Base-by-base conservation (phyloP, 768 basidiomycete genomes). In the Lepiota subincarnata region DNA sequence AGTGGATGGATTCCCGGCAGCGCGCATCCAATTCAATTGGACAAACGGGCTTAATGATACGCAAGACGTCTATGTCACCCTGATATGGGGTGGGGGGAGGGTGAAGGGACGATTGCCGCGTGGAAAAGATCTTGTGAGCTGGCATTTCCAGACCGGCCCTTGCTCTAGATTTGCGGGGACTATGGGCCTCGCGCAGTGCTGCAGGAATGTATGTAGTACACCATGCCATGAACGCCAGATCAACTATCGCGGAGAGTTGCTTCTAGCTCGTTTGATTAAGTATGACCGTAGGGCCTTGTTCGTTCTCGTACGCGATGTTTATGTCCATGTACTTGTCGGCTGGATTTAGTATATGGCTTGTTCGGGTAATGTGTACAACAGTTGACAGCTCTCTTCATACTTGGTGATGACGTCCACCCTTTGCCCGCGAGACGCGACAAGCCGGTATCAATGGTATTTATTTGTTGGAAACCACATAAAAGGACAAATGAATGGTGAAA, bases 321-420 rank as follows among this genome's bases (percentile, higher is more conserved):
- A 45, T 53, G 41, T 53, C 51, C 43, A 53, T 53, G 44, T 45
- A 35, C 40, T 43, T n/a, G 34, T 51, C 40, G 10, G 31, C 31
- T 31, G 2, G 8, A 7, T 31, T 51, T 35, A 51, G 50, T 14
- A 51, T 42, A 41, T 35, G 22, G n/a, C 13, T 20, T 38, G 6
- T 42, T 51, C 50, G 50, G 50, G 50, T 35, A 51, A 51, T 51
- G 41, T 51, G 50, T 35, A 41, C 41, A 51, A 13, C 5, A 38
- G 7, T 28, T 41, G 50, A 51, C 28, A 31, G 44, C 45, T 28
- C 45, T 28, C 35, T 47, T 47, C 45, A 47, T 47, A 26, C 7
- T 13, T 47, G 18, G 45, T 47, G 45, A 47, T 47, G 45, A 47
- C 45, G 18, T 22, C 45, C 45, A 47, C 45, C 18, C 31, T 47